Evolutionary conservation across 345 rosid genomes (phyloP).

Genomic region (Erysimum cheiranthoides): DNA sequence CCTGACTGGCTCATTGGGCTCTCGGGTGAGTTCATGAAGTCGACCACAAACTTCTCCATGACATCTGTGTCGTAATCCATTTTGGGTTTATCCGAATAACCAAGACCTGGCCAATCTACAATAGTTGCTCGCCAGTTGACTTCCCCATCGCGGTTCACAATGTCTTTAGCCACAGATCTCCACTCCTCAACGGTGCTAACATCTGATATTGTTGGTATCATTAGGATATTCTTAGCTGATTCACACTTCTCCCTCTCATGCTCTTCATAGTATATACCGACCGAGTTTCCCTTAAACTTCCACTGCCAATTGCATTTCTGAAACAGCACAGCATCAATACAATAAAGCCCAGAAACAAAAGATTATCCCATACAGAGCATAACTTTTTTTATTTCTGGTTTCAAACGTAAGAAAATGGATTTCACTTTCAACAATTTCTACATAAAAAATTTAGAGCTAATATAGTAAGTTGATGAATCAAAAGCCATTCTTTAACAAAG

Average conservation of each 20-base stretch:
- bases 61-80: conserved; percentile 83
- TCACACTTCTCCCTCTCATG: conserved; percentile 58
- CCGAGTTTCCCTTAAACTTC: conserved; percentile 69
- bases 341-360: conserved; percentile 12
- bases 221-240: conserved; percentile 65
- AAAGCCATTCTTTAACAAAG: neutral
- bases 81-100: conserved; percentile 78
- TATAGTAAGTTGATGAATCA: neutral
- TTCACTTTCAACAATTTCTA: neutral
- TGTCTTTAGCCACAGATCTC: conserved; percentile 84
- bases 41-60: conserved; percentile 87
- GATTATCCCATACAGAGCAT: conserved; percentile 10
- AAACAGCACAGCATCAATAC: conserved; percentile 35
- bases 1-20: conserved; percentile 69
- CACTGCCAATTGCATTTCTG: conserved; percentile 73
- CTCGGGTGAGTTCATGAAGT: conserved; percentile 74
- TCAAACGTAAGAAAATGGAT: neutral
- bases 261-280: conserved; percentile 77
- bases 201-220: conserved; percentile 96
- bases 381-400: conserved; percentile 14
- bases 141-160: conserved; percentile 54
- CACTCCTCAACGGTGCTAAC: conserved; percentile 96
- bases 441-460: neutral
- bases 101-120: conserved; percentile 98
- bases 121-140: conserved; percentile 75